These are phyloP conservation scores for Lindgomyces ingoldianus DNA, from an alignment of 495 filamentous ascomycete species.

Conservation along the genomic window DNA sequence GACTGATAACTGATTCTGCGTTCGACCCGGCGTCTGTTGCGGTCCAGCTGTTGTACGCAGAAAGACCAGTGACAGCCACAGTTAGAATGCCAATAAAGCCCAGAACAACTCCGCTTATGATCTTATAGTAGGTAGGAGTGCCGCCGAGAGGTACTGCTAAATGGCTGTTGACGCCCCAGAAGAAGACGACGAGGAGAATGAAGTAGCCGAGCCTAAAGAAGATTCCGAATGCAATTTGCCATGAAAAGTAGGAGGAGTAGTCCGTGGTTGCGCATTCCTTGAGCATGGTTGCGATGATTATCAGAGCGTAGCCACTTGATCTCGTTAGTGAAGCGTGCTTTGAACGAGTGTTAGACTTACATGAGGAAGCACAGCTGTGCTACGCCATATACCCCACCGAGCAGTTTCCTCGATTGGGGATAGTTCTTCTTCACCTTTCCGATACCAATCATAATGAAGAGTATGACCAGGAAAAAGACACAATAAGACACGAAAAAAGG, in stretches of 20 bases:
- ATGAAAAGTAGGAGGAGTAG: slow-evolving; percentile 2
- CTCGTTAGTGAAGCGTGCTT: not conserved
- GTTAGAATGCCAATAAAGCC: slow-evolving; percentile 19
- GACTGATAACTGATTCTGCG: not conserved
- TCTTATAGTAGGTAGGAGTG: not conserved
- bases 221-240: slow-evolving; percentile 5
- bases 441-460: slow-evolving; percentile 3
- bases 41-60: slow-evolving; percentile 5
- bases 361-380: slow-evolving; percentile 3
- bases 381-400: not conserved
- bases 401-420: slow-evolving; percentile 4
- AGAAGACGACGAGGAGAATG: slow-evolving; percentile 19
- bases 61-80: not conserved
- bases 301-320: slow-evolving; percentile 7
- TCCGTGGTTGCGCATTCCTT: slow-evolving; percentile 4
- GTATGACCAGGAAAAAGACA: slow-evolving; percentile 22
- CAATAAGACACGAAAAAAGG: slow-evolving; percentile 12
- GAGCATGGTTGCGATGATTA: slow-evolving; percentile 18
- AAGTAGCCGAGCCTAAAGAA: slow-evolving; percentile 16
- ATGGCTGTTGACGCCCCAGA: slow-evolving; percentile 11
- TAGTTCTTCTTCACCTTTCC: slow-evolving; percentile 1
- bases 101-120: slow-evolving; percentile 10
- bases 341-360: not conserved
- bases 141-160: slow-evolving; percentile 7
- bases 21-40: not conserved